Conservation (phyloP, 2,329 filamentous ascomycete genomes). For the Penicillium janthinellum region DNA sequence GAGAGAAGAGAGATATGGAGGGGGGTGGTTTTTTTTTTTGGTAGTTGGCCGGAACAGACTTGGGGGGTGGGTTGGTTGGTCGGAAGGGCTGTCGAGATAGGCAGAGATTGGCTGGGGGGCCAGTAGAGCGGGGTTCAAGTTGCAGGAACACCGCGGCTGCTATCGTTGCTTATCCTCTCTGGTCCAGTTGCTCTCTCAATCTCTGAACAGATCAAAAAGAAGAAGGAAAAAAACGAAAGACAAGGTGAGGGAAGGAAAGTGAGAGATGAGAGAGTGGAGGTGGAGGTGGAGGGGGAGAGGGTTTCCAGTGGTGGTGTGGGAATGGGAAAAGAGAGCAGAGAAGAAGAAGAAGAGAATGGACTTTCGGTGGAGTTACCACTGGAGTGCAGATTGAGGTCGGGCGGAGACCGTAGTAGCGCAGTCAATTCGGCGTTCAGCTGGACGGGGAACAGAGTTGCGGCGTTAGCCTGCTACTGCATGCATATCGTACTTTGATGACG, state of each 20-base stretch:
- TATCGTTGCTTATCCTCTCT: neutral
- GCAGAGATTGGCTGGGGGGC: neutral
- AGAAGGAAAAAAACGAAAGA: neutral
- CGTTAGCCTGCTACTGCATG: too few relatives aligned
- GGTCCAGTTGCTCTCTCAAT: neutral
- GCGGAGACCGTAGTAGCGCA: neutral
- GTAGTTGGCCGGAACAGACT: neutral
- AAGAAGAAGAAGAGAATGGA: neutral
- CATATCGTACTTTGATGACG: too few relatives aligned
- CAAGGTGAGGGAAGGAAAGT: neutral
- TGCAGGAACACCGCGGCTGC: neutral
- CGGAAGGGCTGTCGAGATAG: neutral
- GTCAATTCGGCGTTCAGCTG: neutral
- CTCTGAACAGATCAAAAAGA: neutral
- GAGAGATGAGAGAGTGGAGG: neutral
- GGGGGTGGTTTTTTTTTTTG: neutral
- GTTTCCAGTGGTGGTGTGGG: neutral
- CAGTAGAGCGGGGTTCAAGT: neutral
- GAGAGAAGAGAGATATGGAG: neutral
- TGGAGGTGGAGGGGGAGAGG: neutral
- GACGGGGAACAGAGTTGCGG: too few relatives aligned
- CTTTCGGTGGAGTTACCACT: neutral
- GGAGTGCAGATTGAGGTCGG: neutral
- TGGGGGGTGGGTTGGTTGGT: neutral
- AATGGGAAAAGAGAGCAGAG: neutral